Evolutionary conservation across 306 rosid species (phyloP), one percentile per base, ranked within the genome.

Genomic region (Quercus aquifolioides): DNA sequence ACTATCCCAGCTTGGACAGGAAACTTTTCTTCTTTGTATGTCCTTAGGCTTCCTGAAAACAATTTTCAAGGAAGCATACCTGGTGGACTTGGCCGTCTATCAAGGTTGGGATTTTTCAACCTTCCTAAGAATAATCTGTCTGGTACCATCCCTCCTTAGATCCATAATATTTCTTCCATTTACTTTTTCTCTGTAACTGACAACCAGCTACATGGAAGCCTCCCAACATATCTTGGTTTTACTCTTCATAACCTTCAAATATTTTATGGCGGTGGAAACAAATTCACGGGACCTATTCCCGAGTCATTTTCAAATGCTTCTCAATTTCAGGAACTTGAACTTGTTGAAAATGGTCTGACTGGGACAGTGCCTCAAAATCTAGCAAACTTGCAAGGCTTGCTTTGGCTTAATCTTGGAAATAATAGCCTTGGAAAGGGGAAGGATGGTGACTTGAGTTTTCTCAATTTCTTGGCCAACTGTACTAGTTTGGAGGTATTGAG

Each of bases 1-100:
- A 79, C 31, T 26, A 86, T 89, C 58, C 96, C 90, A 73, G 7
- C 73, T 26, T 91, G 92, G 91, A 55, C 87, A 19, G 90, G 90
- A 23, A 88, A 86, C 12, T 73, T 46, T 46, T 46, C 54, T 46
- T 46, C 54, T 46, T 11, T 46, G 15, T 2, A 46, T 11, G 0
- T 0, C 4, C 15, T 46, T 3, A 11, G 15, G 1, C 54, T 46
- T 3, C 0, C 0, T 10, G 0, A 0, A 0, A 46, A 46, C 15
- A 11, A 46, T 46, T 46, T 12, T 46, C 54, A 46, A 3, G 15
- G 52, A 11, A 46, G 15, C 4, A 0, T 46, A 0, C 52, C 52
- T 11, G 0, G 52, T 46, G 52, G 19, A 68, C 12, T 87, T 14
- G 81, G 88, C 46, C 11, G 4, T 46, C 75, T 83, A 58, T 83